These are phyloP conservation scores for Pythium periplocum DNA, from an alignment of 352 stramenopile genomes.

Conservation along the genomic window DNA sequence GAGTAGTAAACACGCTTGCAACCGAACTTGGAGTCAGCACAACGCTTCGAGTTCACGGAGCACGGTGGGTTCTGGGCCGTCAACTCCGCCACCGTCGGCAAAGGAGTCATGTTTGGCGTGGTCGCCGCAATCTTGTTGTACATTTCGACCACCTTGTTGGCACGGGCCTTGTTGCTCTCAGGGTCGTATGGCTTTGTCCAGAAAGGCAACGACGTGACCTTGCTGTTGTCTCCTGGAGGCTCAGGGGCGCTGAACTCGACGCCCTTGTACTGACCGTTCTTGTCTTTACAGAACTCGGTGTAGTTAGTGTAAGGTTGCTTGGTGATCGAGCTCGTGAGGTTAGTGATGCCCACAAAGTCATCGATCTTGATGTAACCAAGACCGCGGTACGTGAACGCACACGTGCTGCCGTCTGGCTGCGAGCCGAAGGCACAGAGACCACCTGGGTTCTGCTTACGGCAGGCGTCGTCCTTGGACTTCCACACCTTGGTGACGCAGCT, in stretches of 20 bases:
- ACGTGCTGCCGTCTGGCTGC: conserved; percentile 11
- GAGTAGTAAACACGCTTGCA: conserved; percentile 48
- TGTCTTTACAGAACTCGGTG: conserved; percentile 44
- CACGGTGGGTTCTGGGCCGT: conserved; percentile 39
- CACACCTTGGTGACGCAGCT: conserved; percentile 37
- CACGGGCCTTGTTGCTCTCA: conserved; percentile 25
- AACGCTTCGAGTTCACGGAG: conserved; percentile 40
- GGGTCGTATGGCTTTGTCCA: conserved; percentile 39
- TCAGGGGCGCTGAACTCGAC: conserved; percentile 34
- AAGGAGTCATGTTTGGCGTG: conserved; percentile 29
- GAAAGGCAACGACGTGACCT: conserved; percentile 35
- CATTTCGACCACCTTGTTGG: conserved; percentile 29
- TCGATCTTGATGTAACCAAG: conserved; percentile 49
- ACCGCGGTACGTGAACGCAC: conserved; percentile 30
- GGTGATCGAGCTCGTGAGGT: conserved; percentile 22
- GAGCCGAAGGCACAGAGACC: conserved; percentile 19
- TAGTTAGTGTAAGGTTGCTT: conserved; percentile 35
- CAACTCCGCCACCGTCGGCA: conserved; percentile 31
- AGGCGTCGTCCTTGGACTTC: conserved; percentile 27
- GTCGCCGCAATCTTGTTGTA: conserved; percentile 27
- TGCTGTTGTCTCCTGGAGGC: conserved; percentile 7
- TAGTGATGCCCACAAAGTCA: conserved; percentile 69
- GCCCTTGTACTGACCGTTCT: conserved; percentile 19
- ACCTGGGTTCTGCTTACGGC: conserved; percentile 12
- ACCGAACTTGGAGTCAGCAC: conserved; percentile 20